Evolutionary conservation across 2,329 filamentous ascomycete genomes (phyloP), one percentile per base, ranked within the genome.

Genomic region (Exophiala sideris): DNA sequence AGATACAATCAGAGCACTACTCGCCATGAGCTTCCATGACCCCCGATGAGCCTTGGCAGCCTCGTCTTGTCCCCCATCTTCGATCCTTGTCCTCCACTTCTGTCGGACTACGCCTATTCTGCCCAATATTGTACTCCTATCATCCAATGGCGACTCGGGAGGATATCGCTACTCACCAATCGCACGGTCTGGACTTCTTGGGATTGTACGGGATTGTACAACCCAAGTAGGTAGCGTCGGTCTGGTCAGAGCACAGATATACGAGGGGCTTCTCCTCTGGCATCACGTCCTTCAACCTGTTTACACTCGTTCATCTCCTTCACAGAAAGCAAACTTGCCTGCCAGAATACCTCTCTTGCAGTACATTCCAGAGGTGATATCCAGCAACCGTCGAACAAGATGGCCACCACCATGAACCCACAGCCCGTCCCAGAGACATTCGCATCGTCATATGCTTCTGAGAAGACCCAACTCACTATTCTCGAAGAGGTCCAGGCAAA

Each of bases 401-500:
- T 56, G 4, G 50, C 56, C 5, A 45, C 52, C n/a, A 56, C 50
- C 18, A 42, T 61, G 40, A 46, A 20, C 29, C 47, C 57, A 18
- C 48, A 46, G 11, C 51, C 50, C 3, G 53, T 53, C 18, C 52
- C 52, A 2, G 46, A 52, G 11, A 29, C 45, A n/a, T 35, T 44
- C 32, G 29, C 52, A n/a, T 21, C 44, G 3, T n/a, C 41, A 21
- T 52, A 48, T 16, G 33, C 14, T 9, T 14, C 48, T 3, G 20
- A 21, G 21, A 48, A 51, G n/a, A 12, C 47, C 1, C 14, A 48
- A 16, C 45, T 48, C 3, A 62, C 20, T 32, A 59, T 63, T 34
- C 33, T 52, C 10, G 59, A 59, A 36, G 61, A 63, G 48, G 57
- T 63, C 41, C 51, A 50, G 18, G 59, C 59, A 5, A 52, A 57